Conservation (phyloP, 169 alveolate genomes). For the Perkinsus olseni region DNA sequence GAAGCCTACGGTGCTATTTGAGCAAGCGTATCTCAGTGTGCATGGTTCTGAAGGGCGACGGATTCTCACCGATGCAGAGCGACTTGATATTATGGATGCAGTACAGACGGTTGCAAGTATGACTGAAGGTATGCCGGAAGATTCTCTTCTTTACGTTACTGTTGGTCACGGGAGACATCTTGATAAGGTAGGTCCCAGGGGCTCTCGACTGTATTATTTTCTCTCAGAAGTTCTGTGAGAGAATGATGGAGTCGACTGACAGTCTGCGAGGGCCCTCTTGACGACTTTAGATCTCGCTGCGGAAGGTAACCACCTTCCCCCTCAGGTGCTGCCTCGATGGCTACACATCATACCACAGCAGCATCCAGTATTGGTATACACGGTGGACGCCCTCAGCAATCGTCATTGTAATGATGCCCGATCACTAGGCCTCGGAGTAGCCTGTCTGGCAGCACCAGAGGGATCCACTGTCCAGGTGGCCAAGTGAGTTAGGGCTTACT, state of each 20-base stretch:
- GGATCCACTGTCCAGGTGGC: neutral
- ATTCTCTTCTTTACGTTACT: neutral
- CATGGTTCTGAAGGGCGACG: neutral
- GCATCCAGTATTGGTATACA: neutral
- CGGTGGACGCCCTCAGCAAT: neutral
- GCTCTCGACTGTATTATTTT: too few relatives aligned
- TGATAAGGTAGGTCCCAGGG: neutral
- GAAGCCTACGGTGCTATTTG: neutral
- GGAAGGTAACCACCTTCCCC: too few relatives aligned
- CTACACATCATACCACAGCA: neutral
- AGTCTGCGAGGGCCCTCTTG: too few relatives aligned
- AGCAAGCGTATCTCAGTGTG: neutral
- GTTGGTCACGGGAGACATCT: neutral
- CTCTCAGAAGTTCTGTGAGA: too few relatives aligned
- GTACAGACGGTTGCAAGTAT: neutral
- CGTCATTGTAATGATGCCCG: neutral
- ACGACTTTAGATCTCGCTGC: too few relatives aligned
- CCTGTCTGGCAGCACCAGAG: neutral
- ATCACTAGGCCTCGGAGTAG: neutral
- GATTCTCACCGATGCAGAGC: neutral
- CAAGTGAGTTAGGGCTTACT: too few relatives aligned
- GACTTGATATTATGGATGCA: neutral
- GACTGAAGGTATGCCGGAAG: neutral
- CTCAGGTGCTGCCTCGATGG: neutral
- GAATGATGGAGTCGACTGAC: too few relatives aligned